Conservation (phyloP, 768 basidiomycete genomes). For the Boletus rubescentipes region DNA sequence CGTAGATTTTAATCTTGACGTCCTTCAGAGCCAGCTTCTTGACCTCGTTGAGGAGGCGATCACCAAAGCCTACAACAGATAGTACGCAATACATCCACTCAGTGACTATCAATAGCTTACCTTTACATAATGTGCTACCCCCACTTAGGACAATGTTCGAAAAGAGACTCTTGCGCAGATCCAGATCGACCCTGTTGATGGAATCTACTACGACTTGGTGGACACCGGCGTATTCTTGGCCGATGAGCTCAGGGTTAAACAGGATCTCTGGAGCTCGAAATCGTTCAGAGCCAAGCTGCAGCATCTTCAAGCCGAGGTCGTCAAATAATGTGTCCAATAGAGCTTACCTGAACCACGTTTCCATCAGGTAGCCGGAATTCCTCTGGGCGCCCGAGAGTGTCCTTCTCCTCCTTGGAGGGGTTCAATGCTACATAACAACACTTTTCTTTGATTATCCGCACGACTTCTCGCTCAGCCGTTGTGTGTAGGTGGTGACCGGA, state of each 20-base stretch:
- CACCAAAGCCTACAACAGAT: constrained; percentile 74
- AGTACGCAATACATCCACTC: constrained; percentile 3
- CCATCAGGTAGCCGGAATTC: constrained; percentile 95
- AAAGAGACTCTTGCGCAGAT: constrained; percentile 92
- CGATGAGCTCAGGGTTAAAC: constrained; percentile 96
- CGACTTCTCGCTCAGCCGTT: constrained; percentile 95
- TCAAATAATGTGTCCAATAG: not conserved
- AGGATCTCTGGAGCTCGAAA: constrained; percentile 97
- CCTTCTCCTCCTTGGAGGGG: constrained; percentile 95
- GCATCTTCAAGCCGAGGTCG: constrained; percentile 12
- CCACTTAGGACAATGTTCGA: constrained; percentile 97
- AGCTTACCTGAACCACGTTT: constrained; percentile 79
- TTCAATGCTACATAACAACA: constrained; percentile 94
- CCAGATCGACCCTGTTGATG: constrained; percentile 93
- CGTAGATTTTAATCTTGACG: constrained; percentile 98
- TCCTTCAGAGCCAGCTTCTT: constrained; percentile 95
- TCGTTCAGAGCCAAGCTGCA: constrained; percentile 88
- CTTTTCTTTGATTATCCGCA: constrained; percentile 97
- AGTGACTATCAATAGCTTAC: constrained; percentile 40
- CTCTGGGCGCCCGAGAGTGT: constrained; percentile 70
- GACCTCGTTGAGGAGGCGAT: constrained; percentile 93
- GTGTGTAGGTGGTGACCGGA: constrained; percentile 94
- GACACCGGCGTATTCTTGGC: constrained; percentile 94
- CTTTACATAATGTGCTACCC: constrained; percentile 93
- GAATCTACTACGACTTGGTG: constrained; percentile 99